These are phyloP conservation scores for Sugiyamaella marilandica DNA, from an alignment of 805 yeast genomes.

Conservation along the genomic window DNA sequence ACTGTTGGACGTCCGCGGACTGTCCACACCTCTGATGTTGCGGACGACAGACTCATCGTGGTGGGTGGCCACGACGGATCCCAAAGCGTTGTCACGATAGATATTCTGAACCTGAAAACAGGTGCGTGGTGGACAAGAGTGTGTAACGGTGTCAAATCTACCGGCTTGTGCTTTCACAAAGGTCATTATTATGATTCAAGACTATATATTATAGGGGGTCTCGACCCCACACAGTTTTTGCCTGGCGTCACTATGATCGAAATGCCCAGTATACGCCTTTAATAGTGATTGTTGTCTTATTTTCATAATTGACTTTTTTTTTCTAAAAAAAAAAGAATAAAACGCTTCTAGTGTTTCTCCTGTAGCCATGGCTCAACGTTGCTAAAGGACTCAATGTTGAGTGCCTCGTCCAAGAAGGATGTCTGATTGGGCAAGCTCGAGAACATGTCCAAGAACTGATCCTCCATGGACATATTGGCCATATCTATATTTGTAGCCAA, in stretches of 20 bases:
- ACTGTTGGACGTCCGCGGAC: conserved; percentile 16
- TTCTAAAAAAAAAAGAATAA: too few species aligned
- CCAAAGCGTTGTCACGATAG: conserved; percentile 13
- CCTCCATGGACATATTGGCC: conserved; percentile 20
- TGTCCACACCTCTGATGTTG: conserved; percentile 16
- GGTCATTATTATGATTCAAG: conserved; percentile 21
- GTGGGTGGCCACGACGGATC: conserved; percentile 26
- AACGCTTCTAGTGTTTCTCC: conserved; percentile 14
- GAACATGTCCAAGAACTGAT: conserved; percentile 30
- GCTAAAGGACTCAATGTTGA: conserved; percentile 24
- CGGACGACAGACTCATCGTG: conserved; percentile 17
- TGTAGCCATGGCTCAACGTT: conserved; percentile 24
- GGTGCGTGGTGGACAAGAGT: conserved; percentile 18
- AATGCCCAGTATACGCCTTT: conserved; percentile 15
- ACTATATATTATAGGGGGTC: conserved; percentile 22
- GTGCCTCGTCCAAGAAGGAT: conserved; percentile 30
- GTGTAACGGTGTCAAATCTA: conserved; percentile 18
- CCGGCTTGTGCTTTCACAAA: conserved; percentile 22
- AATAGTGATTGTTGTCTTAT: not conserved
- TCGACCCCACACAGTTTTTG: conserved; percentile 13
- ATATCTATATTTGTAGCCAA: not conserved
- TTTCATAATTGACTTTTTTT: not conserved
- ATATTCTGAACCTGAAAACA: conserved; percentile 15
- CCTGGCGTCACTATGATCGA: conserved; percentile 20
- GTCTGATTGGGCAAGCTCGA: conserved; percentile 34